Conservation (phyloP, 495 filamentous ascomycete species). For the Penicillium steckii region DNA sequence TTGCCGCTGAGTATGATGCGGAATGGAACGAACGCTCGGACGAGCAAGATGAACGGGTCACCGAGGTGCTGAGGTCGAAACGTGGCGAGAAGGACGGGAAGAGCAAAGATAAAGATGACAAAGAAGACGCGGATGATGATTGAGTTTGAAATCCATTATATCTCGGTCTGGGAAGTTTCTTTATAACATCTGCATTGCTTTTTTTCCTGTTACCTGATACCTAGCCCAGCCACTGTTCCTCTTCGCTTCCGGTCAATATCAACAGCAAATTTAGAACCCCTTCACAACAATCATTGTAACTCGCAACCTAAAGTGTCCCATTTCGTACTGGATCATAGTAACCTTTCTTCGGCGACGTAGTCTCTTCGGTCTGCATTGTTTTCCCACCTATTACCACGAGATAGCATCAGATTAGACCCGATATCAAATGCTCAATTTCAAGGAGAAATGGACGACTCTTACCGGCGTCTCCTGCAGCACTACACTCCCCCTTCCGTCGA, state of each 20-base stretch:
- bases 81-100: constrained; percentile 50
- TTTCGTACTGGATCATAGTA: constrained; percentile 51
- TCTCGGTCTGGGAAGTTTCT: constrained; percentile 2
- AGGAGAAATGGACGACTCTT: constrained; percentile 6
- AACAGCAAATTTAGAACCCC: constrained; percentile 5
- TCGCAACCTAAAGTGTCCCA: constrained; percentile 24
- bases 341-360: constrained; percentile 29
- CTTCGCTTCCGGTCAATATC: not conserved
- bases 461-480: constrained; percentile 24
- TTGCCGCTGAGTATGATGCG: constrained; percentile 89
- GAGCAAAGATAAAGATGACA: constrained; percentile 38
- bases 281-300: not conserved
- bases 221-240: too few species aligned
- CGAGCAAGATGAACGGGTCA: constrained; percentile 71
- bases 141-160: constrained; percentile 2
- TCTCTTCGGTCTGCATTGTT: constrained; percentile 21
- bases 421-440: too few species aligned
- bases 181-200: too few species aligned
- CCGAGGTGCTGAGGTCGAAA: constrained; percentile 66
- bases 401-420: constrained; percentile 10
- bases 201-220: not conserved
- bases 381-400: constrained; percentile 21
- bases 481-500: constrained; percentile 37
- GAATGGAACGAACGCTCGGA: constrained; percentile 86
- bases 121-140: constrained; percentile 35